A percentile compares a stretch with the other conserved stretches of the same genome.
Conservation (phyloP, 2,329 filamentous ascomycete genomes). For the Rhinocladiella mackenziei region DNA sequence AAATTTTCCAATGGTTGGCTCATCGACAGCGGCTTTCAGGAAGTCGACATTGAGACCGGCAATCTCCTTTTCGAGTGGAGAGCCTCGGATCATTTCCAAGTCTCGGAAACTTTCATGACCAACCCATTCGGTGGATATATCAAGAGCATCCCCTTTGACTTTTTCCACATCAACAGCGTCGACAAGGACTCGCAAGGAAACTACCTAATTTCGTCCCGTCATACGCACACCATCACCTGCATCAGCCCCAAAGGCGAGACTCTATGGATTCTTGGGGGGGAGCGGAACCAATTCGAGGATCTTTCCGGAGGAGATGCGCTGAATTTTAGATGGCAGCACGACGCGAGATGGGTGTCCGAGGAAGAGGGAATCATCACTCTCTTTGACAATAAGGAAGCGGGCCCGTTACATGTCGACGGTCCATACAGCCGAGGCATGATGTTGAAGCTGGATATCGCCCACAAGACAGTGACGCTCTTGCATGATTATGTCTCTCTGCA, state of each 20-base stretch:
- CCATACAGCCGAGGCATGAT: conserved; percentile 45
- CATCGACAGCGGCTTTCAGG: conserved; percentile 43
- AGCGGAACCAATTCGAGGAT: conserved; percentile 42
- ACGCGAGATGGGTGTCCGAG: conserved; percentile 38
- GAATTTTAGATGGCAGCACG: conserved; percentile 52
- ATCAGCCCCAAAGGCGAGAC: conserved; percentile 39
- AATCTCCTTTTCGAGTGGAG: conserved; percentile 47
- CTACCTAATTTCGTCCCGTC: conserved; percentile 44
- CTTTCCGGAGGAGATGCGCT: conserved; percentile 42
- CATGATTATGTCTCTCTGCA: conserved; percentile 35
- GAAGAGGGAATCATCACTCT: conserved; percentile 36
- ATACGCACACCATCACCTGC: conserved; percentile 42
- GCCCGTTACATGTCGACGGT: neutral
- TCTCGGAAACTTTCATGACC: conserved; percentile 21
- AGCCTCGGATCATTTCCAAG: conserved; percentile 43
- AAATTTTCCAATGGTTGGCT: conserved; percentile 40
- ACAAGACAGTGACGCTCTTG: conserved; percentile 44
- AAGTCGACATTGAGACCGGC: conserved; percentile 44
- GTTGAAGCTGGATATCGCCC: conserved; percentile 38
- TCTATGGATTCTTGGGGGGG: conserved; percentile 52
- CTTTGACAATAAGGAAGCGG: conserved; percentile 38
- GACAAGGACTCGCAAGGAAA: conserved; percentile 48
- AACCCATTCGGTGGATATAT: neutral
- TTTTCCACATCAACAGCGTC: conserved; percentile 55
- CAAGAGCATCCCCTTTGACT: conserved; percentile 44